Conservation (phyloP, 441 rosid genomes). For the Populus hybrid region DNA sequence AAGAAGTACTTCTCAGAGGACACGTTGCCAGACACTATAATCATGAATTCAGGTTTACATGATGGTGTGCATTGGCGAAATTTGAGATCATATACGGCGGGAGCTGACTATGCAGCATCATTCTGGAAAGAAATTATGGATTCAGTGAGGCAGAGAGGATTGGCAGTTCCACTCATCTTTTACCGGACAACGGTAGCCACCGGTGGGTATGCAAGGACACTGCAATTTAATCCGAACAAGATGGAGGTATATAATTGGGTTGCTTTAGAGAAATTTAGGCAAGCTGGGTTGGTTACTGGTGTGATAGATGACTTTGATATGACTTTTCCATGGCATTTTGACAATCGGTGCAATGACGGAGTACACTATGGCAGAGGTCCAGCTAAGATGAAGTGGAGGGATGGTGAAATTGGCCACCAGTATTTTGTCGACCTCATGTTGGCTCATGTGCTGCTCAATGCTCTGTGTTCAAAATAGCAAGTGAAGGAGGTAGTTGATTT, state of each 20-base stretch:
- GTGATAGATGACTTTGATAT: slow-evolving; percentile 86
- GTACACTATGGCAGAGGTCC: slow-evolving; percentile 96
- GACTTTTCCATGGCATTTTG: slow-evolving; percentile 95
- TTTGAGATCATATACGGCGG: slow-evolving; percentile 47
- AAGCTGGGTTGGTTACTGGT: slow-evolving; percentile 52
- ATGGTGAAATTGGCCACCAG: slow-evolving; percentile 94
- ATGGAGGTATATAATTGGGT: slow-evolving; percentile 86
- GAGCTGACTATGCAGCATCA: slow-evolving; percentile 63
- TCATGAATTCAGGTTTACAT: slow-evolving; percentile 90
- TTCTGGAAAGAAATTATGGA: slow-evolving; percentile 78
- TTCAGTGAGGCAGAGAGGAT: slow-evolving; percentile 52
- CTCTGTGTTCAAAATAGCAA: slow-evolving; percentile 46
- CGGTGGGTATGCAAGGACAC: slow-evolving; percentile 72
- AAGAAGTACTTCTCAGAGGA: slow-evolving; percentile 68
- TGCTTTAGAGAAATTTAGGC: slow-evolving; percentile 63
- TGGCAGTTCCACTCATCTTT: slow-evolving; percentile 52
- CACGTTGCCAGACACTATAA: slow-evolving; percentile 64
- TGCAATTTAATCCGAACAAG: slow-evolving; percentile 82
- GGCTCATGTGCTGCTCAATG: slow-evolving; percentile 76
- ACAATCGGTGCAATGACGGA: slow-evolving; percentile 86
- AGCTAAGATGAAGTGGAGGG: slow-evolving; percentile 77
- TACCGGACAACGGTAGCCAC: slow-evolving; percentile 86
- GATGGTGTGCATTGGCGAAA: slow-evolving; percentile 72
- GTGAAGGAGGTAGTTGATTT: not conserved
- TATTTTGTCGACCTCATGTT: slow-evolving; percentile 95